These are phyloP conservation scores for Pterocarpus macrocarpus DNA, from an alignment of 306 rosid species.

Conservation along the genomic window DNA sequence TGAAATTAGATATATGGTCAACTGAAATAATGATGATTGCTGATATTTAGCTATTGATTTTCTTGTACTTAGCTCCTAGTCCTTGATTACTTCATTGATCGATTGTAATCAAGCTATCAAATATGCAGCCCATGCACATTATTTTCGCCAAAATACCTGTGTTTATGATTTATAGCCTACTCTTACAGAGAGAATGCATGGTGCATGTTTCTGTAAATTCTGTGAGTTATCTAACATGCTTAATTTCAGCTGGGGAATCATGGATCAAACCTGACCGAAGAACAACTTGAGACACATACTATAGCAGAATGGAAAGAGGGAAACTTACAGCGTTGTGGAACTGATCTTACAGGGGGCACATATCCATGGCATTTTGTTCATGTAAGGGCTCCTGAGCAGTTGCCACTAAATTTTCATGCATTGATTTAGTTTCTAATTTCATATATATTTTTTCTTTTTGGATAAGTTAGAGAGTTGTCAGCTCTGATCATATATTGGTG, in stretches of 20 bases:
- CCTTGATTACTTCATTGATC: slow-evolving; percentile 1
- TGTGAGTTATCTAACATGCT: slow-evolving; percentile 23
- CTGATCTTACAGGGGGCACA: slow-evolving; percentile 62
- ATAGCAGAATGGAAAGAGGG: slow-evolving; percentile 91
- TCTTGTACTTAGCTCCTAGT: not conserved
- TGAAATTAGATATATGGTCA: too few relatives aligned
- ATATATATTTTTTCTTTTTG: slow-evolving; percentile 25
- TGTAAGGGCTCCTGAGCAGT: slow-evolving; percentile 62
- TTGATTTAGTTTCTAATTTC: slow-evolving; percentile 16
- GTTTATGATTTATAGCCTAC: slow-evolving; percentile 24
- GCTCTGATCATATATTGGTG: not conserved
- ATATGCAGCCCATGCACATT: not conserved
- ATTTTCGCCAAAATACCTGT: slow-evolving; percentile 6
- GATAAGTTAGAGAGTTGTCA: not conserved
- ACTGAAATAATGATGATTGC: not conserved
- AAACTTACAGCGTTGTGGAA: slow-evolving; percentile 56
- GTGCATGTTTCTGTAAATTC: slow-evolving; percentile 34
- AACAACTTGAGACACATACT: slow-evolving; percentile 89
- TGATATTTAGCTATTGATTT: slow-evolving; percentile 21
- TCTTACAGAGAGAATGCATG: slow-evolving; percentile 39
- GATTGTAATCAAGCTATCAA: slow-evolving; percentile 14
- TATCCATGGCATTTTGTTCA: slow-evolving; percentile 59
- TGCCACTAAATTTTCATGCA: slow-evolving; percentile 5
- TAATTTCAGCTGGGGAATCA: slow-evolving; percentile 80
- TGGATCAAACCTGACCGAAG: slow-evolving; percentile 85